Base-by-base conservation (phyloP, 1,284 basidiomycete genomes). In the Papiliotrema nemorosa region DNA sequence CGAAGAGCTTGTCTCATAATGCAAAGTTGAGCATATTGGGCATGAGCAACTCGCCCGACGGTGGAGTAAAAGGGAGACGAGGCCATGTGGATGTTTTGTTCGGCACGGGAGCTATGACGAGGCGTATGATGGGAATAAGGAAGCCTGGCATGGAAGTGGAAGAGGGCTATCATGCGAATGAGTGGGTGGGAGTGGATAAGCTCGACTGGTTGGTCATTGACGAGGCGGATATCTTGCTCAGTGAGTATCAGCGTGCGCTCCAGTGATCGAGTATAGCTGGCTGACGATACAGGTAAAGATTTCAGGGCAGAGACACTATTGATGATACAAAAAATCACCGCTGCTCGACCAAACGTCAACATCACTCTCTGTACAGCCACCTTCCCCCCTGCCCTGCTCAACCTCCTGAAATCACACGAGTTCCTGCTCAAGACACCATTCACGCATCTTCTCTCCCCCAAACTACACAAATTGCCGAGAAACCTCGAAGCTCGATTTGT, bases 171-270 rank as follows among this genome's bases (percentile, higher is more conserved):
- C 39, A 52, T 43, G 50, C 57, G 52, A 40, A 37, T 5, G 55
- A 53, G 2, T 22, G 53, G 27, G 51, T 71, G 10, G 52, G 81
- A 1, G 71, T 88, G 21, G 78, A 78, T 45, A 79, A 80, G 40
- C 76, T 91, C 0, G 87, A 91, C 63, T 92, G 88, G 87, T 82
- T 93, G 5, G 79, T 91, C 1, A 77, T 92, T 2, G 90, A 93
- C 58, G 90, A 94, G 67, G 88, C 90, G 0, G 90, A 94, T 66
- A 82, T 92, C 27, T 76, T 92, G n/a, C 85, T 91, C 49, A 88
- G 88, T 86, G 56, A 52, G 80, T 74, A 3, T 31, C 22, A 9
- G 9, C 21, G n/a, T n/a, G n/a, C n/a, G n/a, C n/a, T n/a, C n/a
- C n/a, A n/a, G n/a, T n/a, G n/a, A n/a, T n/a, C n/a, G n/a, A n/a